Evolutionary conservation across 148 eudicot species (phyloP), one percentile per base, ranked within the genome.

Genomic region (Camellia sinensis): DNA sequence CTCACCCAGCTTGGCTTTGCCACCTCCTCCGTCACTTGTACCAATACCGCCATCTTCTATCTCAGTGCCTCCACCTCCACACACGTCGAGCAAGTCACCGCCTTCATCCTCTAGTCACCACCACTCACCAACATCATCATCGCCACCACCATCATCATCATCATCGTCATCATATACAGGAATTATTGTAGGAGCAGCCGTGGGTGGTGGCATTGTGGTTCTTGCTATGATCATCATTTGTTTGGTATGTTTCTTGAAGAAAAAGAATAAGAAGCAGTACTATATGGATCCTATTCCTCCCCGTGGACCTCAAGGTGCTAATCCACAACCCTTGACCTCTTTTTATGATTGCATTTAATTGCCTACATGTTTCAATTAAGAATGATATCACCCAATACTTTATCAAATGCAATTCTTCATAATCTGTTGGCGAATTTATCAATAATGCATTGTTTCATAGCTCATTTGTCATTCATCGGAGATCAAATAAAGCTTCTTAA

Each of bases 191-290:
- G 86, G 79, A 67, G 17, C 64, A 22, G 74, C 50, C 4, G 17
- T 71, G 8, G 86, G 17, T 0, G 87, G 84, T 11, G 87, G 84
- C 7, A 12, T 80, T 13, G 19, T 87, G 59, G n/a, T 87, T 70
- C 22, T 87, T 57, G 83, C 73, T 29, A 1, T 76, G 14, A 0
- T 84, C 48, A 61, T 60, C 40, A 43, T 79, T 44, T 71, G 65
- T 52, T n/a, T 81, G 5, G 4, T 65, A 5, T 85, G 84, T 48
- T 14, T 17, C 7, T 29, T 19, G 45, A 77, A 77, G 63, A 84
- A 77, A 83, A 87, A 70, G 83, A 87, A 83, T 80, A 85, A 76
- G 54, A 63, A 63, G n/a, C 29, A 43, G 12, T 77, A 79, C 75
- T 76, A 78, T 14, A 48, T 48, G 67, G 78, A 76, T 65, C 74